Conservation (phyloP, 2,329 filamentous ascomycete species). For the Aulographum hederae region DNA sequence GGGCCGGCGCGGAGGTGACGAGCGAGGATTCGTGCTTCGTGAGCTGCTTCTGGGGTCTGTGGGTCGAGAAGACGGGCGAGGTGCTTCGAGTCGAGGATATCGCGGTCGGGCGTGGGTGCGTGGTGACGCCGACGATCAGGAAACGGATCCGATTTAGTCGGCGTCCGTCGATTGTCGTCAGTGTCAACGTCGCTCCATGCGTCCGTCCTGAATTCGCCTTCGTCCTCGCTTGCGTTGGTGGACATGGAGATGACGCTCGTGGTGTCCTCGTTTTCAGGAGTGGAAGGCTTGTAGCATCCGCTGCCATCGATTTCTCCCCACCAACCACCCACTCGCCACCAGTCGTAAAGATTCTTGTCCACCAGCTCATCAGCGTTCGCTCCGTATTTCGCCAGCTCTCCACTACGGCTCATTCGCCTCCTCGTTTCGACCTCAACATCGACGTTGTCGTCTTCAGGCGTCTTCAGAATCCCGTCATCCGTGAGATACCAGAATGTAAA, state of each 20-base stretch:
- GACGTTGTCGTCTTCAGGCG: slow-evolving; percentile 44
- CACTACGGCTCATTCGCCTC: slow-evolving; percentile 25
- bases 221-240: slow-evolving; percentile 25
- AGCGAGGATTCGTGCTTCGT: slow-evolving; percentile 65
- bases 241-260: slow-evolving; percentile 64
- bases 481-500: slow-evolving; percentile 26
- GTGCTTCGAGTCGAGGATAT: slow-evolving; percentile 44
- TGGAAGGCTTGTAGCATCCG: slow-evolving; percentile 51
- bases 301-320: slow-evolving; percentile 72
- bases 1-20: slow-evolving; percentile 55
- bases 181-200: slow-evolving; percentile 19
- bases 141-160: slow-evolving; percentile 47
- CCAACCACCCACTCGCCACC: slow-evolving; percentile 70
- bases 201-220: too few species aligned
- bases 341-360: slow-evolving; percentile 58
- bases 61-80: slow-evolving; percentile 73
- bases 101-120: slow-evolving; percentile 43
- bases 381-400: slow-evolving; percentile 6
- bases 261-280: slow-evolving; percentile 49
- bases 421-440: slow-evolving; percentile 72
- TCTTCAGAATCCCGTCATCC: slow-evolving; percentile 32
- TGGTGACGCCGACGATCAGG: slow-evolving; percentile 24
- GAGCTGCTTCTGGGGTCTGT: slow-evolving; percentile 53
- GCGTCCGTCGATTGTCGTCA: slow-evolving; percentile 45
- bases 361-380: slow-evolving; percentile 19